A percentile compares a stretch with the other conserved stretches of the same genome.
Conservation (phyloP, 495 filamentous ascomycete genomes). For the Podospora bellae-mahoneyi region DNA sequence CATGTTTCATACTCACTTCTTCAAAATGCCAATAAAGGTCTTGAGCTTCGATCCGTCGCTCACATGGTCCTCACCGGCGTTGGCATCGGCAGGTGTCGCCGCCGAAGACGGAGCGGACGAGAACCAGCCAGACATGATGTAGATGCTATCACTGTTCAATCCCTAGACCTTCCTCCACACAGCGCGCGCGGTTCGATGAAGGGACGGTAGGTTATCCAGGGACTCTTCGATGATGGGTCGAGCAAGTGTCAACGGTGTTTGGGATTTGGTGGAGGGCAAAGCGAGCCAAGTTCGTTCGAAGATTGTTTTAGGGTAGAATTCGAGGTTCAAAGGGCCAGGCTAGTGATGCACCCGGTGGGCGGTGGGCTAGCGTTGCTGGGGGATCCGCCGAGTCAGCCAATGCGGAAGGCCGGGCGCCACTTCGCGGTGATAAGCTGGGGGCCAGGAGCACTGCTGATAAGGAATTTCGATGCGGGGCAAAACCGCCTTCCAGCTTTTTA, state of each 20-base stretch:
- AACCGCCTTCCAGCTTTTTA: neutral
- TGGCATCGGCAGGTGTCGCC: conserved; percentile 13
- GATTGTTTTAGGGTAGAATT: neutral
- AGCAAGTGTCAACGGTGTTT: neutral
- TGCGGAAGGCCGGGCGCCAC: neutral
- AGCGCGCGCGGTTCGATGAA: conserved; percentile 2
- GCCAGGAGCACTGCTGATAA: neutral
- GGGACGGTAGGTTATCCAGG: neutral
- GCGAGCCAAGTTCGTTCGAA: neutral
- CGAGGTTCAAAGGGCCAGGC: neutral
- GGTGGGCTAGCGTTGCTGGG: conserved; percentile 4
- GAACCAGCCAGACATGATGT: conserved; percentile 15
- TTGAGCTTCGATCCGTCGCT: conserved; percentile 81
- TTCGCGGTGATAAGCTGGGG: neutral
- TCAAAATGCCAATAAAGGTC: conserved; percentile 77
- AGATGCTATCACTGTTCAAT: neutral
- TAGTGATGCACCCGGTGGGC: neutral
- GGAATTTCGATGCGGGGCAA: neutral
- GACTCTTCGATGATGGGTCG: neutral
- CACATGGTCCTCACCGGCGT: conserved; percentile 52
- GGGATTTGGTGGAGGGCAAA: neutral
- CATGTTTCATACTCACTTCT: conserved; percentile 56
- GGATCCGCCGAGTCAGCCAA: neutral
- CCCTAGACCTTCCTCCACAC: neutral
- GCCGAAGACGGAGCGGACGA: conserved; percentile 16